Evolutionary conservation across 1,284 basidiomycete species (phyloP).

Genomic region (Amylostereum areolatum): DNA sequence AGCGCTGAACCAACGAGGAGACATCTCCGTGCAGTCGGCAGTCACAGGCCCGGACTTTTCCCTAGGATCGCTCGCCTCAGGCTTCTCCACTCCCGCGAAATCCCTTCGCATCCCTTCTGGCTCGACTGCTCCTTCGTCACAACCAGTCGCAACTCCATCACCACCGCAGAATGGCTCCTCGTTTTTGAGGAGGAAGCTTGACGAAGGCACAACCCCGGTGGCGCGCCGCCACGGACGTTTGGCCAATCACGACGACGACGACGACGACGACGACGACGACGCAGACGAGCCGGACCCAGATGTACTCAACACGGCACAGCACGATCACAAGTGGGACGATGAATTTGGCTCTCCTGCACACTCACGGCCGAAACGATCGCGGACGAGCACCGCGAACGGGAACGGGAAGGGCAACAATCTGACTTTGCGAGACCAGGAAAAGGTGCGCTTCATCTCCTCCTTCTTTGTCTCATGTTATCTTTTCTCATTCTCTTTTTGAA

Average conservation of each 20-base stretch:
- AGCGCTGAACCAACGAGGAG: conserved; percentile 25
- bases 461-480: background rate
- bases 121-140: conserved; percentile 52
- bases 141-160: conserved; percentile 47
- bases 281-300: conserved; percentile 25
- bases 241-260: conserved; percentile 27
- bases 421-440: conserved; percentile 90
- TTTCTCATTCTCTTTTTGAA: background rate
- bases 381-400: conserved; percentile 35
- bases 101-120: conserved; percentile 45
- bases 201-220: conserved; percentile 23
- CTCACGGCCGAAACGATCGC: conserved; percentile 33
- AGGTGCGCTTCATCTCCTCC: conserved; percentile 46
- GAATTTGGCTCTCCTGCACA: conserved; percentile 42
- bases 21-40: conserved; percentile 35
- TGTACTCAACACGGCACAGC: conserved; percentile 48
- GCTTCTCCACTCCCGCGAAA: conserved; percentile 51
- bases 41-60: conserved; percentile 51
- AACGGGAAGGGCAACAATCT: conserved; percentile 68
- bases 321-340: conserved; percentile 44
- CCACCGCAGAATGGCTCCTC: conserved; percentile 26
- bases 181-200: conserved; percentile 19
- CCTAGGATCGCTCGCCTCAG: conserved; percentile 49
- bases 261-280: conserved; percentile 32
- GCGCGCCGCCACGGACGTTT: conserved; percentile 23